These are phyloP conservation scores for Blastocystis sp. DNA, from an alignment of 352 stramenopile genomes.

Conservation along the genomic window DNA sequence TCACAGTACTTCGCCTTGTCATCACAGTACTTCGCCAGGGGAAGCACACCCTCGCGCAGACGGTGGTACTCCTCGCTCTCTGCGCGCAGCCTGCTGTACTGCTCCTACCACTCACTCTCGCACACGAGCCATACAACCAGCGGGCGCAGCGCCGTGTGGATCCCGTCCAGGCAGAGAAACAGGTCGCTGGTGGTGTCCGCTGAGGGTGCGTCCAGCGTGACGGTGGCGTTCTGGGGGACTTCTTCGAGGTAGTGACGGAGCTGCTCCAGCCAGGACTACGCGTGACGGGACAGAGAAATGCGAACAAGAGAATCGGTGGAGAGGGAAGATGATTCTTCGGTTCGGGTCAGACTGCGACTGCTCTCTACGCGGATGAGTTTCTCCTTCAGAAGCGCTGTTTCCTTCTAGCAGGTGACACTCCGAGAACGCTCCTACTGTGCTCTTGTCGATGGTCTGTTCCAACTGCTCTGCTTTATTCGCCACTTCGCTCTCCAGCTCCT, in stretches of 20 bases:
- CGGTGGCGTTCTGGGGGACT: neutral
- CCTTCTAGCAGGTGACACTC: neutral
- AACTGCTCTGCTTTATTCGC: neutral
- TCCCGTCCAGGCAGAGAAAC: constrained; percentile 51
- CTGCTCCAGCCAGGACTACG: constrained; percentile 7
- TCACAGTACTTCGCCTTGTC: no score
- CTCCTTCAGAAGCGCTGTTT: neutral
- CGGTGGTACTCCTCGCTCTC: no score
- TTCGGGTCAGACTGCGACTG: neutral
- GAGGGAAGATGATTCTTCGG: neutral
- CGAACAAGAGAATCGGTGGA: neutral
- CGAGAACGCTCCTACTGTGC: neutral
- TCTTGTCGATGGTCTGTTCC: neutral
- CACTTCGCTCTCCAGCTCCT: neutral
- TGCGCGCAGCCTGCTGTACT: no score
- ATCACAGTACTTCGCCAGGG: no score
- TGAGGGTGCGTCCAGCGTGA: neutral
- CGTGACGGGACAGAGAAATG: neutral
- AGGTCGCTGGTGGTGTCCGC: neutral
- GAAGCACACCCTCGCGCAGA: no score
- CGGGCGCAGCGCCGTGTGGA: constrained; percentile 38
- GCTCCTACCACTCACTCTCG: no score
- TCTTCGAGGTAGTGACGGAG: neutral
- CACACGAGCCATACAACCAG: no score
- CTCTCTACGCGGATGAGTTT: neutral